phyloP scores from a whole-genome alignment of 1,284 basidiomycete genomes.

The Irpex lacteus region DNA sequence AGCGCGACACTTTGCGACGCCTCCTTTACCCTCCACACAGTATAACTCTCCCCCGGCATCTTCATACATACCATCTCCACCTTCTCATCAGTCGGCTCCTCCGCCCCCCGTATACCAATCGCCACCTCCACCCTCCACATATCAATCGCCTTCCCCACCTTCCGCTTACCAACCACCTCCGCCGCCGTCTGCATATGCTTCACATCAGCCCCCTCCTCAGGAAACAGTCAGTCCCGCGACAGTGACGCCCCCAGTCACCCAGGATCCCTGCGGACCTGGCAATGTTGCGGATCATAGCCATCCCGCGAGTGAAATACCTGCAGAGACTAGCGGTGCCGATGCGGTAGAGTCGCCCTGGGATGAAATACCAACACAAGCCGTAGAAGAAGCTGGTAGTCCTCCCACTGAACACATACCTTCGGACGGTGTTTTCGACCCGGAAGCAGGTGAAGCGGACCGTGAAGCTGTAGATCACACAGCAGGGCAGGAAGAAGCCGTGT shows the following conservation, averaged over 20 bases:
- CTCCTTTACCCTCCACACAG: slow-evolving; percentile 2
- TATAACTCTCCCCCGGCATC: background rate
- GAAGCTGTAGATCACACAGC: background rate
- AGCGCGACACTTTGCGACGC: slow-evolving; percentile 6
- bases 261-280: background rate
- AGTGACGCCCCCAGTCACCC: background rate
- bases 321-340: too few relatives aligned
- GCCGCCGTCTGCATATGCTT: background rate
- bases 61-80: background rate
- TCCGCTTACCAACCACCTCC: background rate
- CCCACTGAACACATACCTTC: background rate
- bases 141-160: background rate
- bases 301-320: too few relatives aligned
- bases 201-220: background rate
- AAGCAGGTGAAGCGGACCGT: background rate
- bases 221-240: background rate
- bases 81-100: background rate
- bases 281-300: background rate
- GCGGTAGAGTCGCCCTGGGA: too few relatives aligned
- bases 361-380: too few relatives aligned
- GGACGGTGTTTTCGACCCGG: background rate
- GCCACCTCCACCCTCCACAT: background rate
- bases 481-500: background rate
- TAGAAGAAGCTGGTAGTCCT: background rate
- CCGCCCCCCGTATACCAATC: background rate